Percentiles rank a stretch among this genome's conserved stretches.
phyloP scores from a whole-genome alignment of 2,329 filamentous ascomycete genomes.

The Tolypocladium capitatum region DNA sequence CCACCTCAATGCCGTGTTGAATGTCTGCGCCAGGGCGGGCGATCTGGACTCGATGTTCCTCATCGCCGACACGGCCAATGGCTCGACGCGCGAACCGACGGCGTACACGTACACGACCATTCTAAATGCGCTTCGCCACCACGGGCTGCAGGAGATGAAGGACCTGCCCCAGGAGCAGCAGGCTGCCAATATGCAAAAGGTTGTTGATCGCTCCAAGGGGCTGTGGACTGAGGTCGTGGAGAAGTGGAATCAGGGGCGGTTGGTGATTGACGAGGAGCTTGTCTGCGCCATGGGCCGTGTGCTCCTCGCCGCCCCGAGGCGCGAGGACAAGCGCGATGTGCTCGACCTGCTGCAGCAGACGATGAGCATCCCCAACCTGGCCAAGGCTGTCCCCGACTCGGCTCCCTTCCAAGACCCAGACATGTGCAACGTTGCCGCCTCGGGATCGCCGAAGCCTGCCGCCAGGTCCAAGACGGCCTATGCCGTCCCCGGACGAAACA shows the following conservation, averaged over 20 bases:
- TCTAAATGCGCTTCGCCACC: slow-evolving; percentile 55
- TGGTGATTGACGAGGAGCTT: slow-evolving; percentile 65
- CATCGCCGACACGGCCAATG: slow-evolving; percentile 59
- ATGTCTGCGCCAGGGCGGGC: slow-evolving; percentile 59
- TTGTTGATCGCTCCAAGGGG: slow-evolving; percentile 52
- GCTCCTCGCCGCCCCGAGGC: slow-evolving; percentile 49
- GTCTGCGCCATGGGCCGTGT: slow-evolving; percentile 71
- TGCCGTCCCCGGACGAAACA: slow-evolving; percentile 37
- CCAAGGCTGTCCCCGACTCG: slow-evolving; percentile 14
- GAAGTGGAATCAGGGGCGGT: slow-evolving; percentile 59
- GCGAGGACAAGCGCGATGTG: slow-evolving; percentile 54
- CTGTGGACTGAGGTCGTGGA: slow-evolving; percentile 71
- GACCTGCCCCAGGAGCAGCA: slow-evolving; percentile 17
- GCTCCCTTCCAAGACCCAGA: slow-evolving; percentile 8
- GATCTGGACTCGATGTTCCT: slow-evolving; percentile 74
- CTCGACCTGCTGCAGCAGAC: slow-evolving; percentile 69
- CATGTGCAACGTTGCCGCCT: slow-evolving; percentile 10
- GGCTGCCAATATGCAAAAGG: slow-evolving; percentile 23
- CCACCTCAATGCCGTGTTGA: slow-evolving; percentile 80
- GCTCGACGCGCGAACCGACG: slow-evolving; percentile 49
- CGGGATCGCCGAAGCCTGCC: background rate
- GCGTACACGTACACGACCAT: slow-evolving; percentile 68
- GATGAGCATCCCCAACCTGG: slow-evolving; percentile 55
- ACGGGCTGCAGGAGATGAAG: slow-evolving; percentile 12
- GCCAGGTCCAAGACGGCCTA: slow-evolving; percentile 14